Evolutionary conservation across 331 rosid species (phyloP).

Genomic region (Ulmus americana): DNA sequence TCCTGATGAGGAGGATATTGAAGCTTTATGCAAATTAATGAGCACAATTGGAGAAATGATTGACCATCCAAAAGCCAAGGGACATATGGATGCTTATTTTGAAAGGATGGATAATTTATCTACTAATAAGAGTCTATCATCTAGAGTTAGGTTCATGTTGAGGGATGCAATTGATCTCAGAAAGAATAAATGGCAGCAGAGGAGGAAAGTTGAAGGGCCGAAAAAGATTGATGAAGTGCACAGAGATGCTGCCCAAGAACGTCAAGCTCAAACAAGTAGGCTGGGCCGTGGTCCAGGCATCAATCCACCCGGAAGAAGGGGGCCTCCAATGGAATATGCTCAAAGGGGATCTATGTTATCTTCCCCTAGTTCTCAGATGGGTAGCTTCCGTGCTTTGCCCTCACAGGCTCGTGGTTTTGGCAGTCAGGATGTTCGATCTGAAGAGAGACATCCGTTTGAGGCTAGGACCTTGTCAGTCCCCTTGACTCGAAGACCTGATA

Average conservation of each 20-base stretch:
- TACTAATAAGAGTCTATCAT: conserved; percentile 66
- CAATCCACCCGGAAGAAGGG: conserved; percentile 59
- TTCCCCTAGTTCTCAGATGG: conserved; percentile 49
- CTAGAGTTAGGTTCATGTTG: conserved; percentile 91
- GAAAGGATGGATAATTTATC: conserved; percentile 55
- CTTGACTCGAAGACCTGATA: conserved; percentile 58
- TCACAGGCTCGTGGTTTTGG: conserved; percentile 58
- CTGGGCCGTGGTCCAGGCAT: conserved; percentile 56
- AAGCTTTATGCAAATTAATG: conserved; percentile 89
- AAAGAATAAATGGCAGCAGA: conserved; percentile 83
- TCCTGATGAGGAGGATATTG: conserved; percentile 93
- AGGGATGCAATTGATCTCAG: conserved; percentile 79
- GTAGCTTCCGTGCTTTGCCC: conserved; percentile 56
- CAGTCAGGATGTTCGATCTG: conserved; percentile 61
- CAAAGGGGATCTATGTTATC: conserved; percentile 57
- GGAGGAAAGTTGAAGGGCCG: conserved; percentile 90
- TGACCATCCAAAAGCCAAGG: conserved; percentile 86
- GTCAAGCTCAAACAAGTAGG: conserved; percentile 78
- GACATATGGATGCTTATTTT: conserved; percentile 73
- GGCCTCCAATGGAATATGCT: conserved; percentile 51
- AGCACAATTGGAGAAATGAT: conserved; percentile 95
- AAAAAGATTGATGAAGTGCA: conserved; percentile 93
- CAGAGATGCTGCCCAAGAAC: conserved; percentile 90
- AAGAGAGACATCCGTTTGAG: conserved; percentile 59
- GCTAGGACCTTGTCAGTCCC: conserved; percentile 53